Percentiles rank a stretch among this genome's conserved stretches.
Conservation (phyloP, 1,284 basidiomycete genomes). For the Rhodotorula sp. region DNA sequence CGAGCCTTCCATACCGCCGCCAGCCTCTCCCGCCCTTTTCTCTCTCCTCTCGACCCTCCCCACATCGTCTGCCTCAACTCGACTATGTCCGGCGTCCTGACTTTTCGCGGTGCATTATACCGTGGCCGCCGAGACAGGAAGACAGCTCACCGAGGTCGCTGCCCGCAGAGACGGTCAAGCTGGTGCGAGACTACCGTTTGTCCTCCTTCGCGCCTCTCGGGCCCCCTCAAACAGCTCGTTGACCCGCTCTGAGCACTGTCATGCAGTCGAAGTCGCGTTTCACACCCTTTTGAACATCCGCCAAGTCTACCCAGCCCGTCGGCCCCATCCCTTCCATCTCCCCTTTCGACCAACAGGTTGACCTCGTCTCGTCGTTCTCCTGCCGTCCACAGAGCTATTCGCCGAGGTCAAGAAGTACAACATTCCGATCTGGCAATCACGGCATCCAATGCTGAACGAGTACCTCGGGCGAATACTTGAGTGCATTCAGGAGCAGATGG, state of each 20-base stretch:
- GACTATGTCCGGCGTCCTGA: slow-evolving; percentile 5
- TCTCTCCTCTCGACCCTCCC: neutral
- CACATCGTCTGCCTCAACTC: neutral
- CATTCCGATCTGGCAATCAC: slow-evolving; percentile 83
- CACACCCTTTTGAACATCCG: slow-evolving; percentile 88
- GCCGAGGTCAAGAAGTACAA: slow-evolving; percentile 81
- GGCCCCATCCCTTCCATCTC: neutral
- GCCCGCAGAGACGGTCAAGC: slow-evolving; percentile 34
- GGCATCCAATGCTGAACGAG: slow-evolving; percentile 78
- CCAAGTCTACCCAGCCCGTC: slow-evolving; percentile 72
- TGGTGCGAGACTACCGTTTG: slow-evolving; percentile 40
- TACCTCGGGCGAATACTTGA: slow-evolving; percentile 80
- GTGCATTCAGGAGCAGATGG: slow-evolving; percentile 70
- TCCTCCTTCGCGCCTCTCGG: neutral
- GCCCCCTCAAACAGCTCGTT: neutral
- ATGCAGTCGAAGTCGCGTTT: slow-evolving; percentile 81
- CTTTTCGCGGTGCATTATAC: slow-evolving; percentile 11
- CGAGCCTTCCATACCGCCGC: neutral
- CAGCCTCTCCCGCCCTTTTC: neutral
- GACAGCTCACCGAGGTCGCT: neutral
- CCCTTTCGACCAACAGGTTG: neutral
- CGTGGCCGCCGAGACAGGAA: fast-evolving
- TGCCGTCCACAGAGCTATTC: slow-evolving; percentile 62
- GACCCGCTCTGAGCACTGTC: neutral
- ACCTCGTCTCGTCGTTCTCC: neutral